These are phyloP conservation scores for Digitaria exilis DNA, from an alignment of 202 grass and related monocot species.

Conservation along the genomic window DNA sequence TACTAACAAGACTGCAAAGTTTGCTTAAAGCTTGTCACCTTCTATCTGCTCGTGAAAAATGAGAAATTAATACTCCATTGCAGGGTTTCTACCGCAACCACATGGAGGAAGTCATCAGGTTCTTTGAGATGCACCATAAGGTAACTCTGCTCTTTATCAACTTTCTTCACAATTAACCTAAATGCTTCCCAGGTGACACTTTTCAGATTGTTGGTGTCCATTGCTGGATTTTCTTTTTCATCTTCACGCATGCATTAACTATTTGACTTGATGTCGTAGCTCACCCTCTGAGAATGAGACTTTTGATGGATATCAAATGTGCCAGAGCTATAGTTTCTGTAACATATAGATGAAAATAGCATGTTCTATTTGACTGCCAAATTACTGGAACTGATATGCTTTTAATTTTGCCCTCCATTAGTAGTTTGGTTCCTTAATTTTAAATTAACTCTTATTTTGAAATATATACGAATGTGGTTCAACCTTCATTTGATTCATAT, in stretches of 20 bases:
- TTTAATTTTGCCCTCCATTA: neutral
- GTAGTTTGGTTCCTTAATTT: neutral
- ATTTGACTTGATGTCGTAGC: no score
- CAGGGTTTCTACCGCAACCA: constrained; percentile 99
- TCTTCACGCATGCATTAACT: no score
- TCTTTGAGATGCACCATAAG: constrained; percentile 99
- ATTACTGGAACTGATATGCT: neutral
- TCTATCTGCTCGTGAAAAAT: neutral
- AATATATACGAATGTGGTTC: neutral
- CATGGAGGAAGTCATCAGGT: constrained; percentile 99
- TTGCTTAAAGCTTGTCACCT: constrained; percentile 14
- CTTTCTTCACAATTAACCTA: constrained; percentile 35
- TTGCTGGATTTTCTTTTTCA: neutral
- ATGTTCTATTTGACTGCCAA: neutral
- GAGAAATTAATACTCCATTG: constrained; percentile 32
- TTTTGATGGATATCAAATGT: neutral
- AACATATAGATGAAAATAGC: neutral
- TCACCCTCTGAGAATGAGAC: neutral
- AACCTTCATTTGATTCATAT: neutral
- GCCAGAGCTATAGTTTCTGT: neutral
- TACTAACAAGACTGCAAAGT: constrained; percentile 16
- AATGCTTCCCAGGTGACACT: constrained; percentile 2
- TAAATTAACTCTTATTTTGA: neutral
- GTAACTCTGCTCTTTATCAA: constrained; percentile 47
- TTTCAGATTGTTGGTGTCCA: neutral